Percentiles rank a stretch among this genome's conserved stretches.
Evolutionary conservation across 1,284 basidiomycete species (phyloP).

Genomic region (Termitomyces sp.): DNA sequence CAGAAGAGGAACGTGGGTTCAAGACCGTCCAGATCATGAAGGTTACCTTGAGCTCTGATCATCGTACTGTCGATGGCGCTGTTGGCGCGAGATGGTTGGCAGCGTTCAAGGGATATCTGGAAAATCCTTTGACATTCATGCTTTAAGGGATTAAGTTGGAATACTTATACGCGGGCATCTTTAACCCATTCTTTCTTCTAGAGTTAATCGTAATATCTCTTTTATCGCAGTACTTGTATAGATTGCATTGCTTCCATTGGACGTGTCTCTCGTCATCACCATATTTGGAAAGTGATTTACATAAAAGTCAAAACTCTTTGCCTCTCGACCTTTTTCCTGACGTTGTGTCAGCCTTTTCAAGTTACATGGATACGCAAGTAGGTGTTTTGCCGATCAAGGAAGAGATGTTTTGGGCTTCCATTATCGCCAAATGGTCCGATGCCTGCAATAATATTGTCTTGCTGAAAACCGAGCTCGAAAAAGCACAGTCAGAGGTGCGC

Average conservation of each 20-base stretch:
- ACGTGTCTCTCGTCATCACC: neutral
- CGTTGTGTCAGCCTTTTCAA: neutral
- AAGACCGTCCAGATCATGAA: slow-evolving; percentile 93
- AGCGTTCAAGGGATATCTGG: slow-evolving; percentile 95
- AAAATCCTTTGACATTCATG: slow-evolving; percentile 95
- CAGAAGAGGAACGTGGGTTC: slow-evolving; percentile 89
- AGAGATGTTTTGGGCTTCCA: slow-evolving; percentile 29
- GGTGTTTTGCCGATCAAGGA: slow-evolving; percentile 13
- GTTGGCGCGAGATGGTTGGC: slow-evolving; percentile 87
- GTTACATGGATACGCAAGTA: slow-evolving; percentile 1
- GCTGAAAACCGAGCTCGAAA: slow-evolving; percentile 27
- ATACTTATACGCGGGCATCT: neutral
- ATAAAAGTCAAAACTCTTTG: neutral
- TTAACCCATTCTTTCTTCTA: slow-evolving; percentile 8
- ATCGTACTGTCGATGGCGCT: slow-evolving; percentile 93
- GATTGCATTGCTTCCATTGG: neutral
- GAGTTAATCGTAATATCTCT: slow-evolving; percentile 13
- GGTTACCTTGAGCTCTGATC: slow-evolving; percentile 93
- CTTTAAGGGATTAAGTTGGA: slow-evolving; percentile 41
- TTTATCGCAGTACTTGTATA: neutral
- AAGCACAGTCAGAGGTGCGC: slow-evolving; percentile 26
- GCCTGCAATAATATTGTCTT: slow-evolving; percentile 26
- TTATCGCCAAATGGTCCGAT: slow-evolving; percentile 31
- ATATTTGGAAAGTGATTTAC: neutral
- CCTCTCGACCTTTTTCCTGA: too few relatives aligned